Percentiles rank a stretch among this genome's conserved stretches.
phyloP scores from a whole-genome alignment of 2,329 filamentous ascomycete species.

The Alternaria sp. region DNA sequence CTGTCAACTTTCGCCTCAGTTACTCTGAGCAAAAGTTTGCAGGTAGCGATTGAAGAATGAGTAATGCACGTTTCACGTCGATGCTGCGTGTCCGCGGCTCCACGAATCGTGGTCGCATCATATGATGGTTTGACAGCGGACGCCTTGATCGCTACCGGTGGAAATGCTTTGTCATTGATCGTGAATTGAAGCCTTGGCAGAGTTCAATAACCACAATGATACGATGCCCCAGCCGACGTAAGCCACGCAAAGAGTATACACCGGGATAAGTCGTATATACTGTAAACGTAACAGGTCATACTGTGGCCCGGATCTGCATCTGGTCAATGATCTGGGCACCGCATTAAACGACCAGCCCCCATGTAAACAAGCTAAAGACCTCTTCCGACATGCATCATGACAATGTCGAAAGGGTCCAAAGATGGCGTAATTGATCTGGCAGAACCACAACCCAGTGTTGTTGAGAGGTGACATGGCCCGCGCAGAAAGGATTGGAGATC shows the following conservation, averaged over 20 bases:
- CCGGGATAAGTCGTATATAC: too few relatives aligned
- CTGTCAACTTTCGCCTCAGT: not conserved
- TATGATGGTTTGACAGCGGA: slow-evolving; percentile 2
- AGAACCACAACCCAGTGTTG: not conserved
- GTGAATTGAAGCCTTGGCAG: too few relatives aligned
- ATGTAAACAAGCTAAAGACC: not conserved
- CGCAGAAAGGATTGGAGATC: not conserved
- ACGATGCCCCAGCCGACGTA: not conserved
- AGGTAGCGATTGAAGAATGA: not conserved
- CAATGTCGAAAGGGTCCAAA: not conserved
- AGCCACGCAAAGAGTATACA: not conserved
- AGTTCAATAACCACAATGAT: not conserved
- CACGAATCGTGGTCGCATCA: not conserved
- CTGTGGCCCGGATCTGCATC: not conserved
- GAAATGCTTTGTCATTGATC: not conserved
- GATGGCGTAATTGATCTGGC: slow-evolving; percentile 2
- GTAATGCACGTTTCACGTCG: not conserved
- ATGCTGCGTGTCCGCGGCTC: not conserved
- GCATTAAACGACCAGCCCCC: not conserved
- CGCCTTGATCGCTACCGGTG: not conserved
- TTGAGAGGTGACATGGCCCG: not conserved
- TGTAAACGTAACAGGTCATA: too few relatives aligned
- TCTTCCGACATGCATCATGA: slow-evolving; percentile 1
- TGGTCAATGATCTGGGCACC: not conserved
- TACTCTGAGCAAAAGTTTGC: not conserved